Base-by-base conservation (phyloP, 805 yeast genomes). In the Hanseniaspora guilliermondii region DNA sequence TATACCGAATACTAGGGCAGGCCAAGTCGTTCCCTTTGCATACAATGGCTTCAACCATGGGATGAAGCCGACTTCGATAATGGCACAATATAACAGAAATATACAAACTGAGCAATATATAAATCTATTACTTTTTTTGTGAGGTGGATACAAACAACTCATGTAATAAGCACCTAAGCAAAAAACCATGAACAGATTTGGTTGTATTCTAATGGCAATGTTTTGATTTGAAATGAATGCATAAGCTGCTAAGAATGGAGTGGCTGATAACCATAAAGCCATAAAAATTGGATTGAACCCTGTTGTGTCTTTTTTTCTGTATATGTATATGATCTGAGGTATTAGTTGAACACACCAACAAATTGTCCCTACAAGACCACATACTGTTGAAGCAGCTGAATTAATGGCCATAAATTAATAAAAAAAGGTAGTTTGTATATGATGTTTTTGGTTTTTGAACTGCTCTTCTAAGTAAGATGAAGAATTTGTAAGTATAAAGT, bases 281-380 rank as follows among this genome's bases (percentile, higher is more conserved):
- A 87, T 76, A 96, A 91, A 88, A 36, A 76, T n/a, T 5, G 89
- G 88, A 1, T 95, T 96, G 9, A 89, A 69, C 0, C 97, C 97
- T 27, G 81, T 84, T 56, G 95, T 85, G 63, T 87, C 80, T 62
- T 91, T 87, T 8, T 76, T 76, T 56, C 74, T 73, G 70, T 77
- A 88, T 64, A 91, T 89, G 64, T 80, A 73, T 56, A 79, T 72
- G 46, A 89, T 82, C 63, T 86, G 97, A 1, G 97, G 97, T 1
- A 88, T 73, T 59, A 91, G 70, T 68, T 91, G 97, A 59, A 89
- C 71, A 66, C 97, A 89, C 97, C 97, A 91, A 56, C 85, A 75
- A 1, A 89, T 80, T 0, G 97, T 91, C 6, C 96, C 97, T 1
- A 86, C 73, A 12, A 96, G 88, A 1, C 87, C 96, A 53, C 87